Evolutionary conservation across 495 filamentous ascomycete species (phyloP), one percentile per base, ranked within the genome.

Genomic region (Aspergillus leporis): DNA sequence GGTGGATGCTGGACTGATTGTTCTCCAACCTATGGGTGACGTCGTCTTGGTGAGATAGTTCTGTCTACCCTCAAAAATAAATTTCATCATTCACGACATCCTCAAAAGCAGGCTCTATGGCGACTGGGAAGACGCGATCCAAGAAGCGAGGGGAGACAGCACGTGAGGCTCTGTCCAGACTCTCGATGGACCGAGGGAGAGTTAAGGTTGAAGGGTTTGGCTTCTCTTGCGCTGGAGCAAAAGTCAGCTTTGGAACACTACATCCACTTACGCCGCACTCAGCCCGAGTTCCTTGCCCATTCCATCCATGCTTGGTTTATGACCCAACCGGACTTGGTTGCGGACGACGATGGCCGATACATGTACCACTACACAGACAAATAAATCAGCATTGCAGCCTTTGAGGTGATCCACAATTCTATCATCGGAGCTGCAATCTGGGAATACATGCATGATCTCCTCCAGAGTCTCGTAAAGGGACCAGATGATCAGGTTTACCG

Each of bases 271-370:
- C 56, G 72, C 45, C 62, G 66, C 10, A 66, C 60, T 0, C 66
- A 76, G 43, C 70, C 74, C 22, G 49, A 51, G 18, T 69, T 71
- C 13, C 65, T 79, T 2, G 49, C 59, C 5, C 48, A 73, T 25
- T 56, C 52, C 18, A 64, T 77, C 51, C 68, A 72, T 18, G 31
- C 58, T 14, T 71, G 66, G 63, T 72, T 71, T 41, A 66, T 63
- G 25, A 74, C 57, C 54, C 60, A 63, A 2, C 74, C 72, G 0
- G 72, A 76, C 45, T 55, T 73, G 1, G 52, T 78, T 14, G 41
- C 61, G 18, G 74, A 78, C 51, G 69, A 74, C n/a, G n/a, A n/a
- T n/a, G n/a, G n/a, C n/a, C n/a, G 21, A 70, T 69, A 40, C 73
- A 71, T 8, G 66, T 62, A 12, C 25, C 2, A 9, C 23, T 74